Evolutionary conservation across 1,139 yeast genomes (phyloP), one percentile per base, ranked within the genome.

Genomic region (Pichia sp.): DNA sequence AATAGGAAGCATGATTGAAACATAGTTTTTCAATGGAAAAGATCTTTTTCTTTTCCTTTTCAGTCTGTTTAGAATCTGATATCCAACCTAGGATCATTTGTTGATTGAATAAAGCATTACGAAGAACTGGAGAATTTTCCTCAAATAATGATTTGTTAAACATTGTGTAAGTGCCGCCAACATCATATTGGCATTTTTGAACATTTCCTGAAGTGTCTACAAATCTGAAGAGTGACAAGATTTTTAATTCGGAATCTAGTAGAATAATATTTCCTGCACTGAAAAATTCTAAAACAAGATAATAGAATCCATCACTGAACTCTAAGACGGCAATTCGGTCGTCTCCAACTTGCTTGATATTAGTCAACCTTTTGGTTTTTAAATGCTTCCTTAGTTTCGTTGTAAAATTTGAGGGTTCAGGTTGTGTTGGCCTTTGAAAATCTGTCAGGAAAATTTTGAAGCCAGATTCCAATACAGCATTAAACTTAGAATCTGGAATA

Each of bases 201-300:
- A 87, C 95, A 19, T 52, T 52, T n/a, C 57, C 58, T 11, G 52
- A 31, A n/a, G 54, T 41, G 47, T 81, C 80, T 2, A 90, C 97
- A 41, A 85, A 75, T 70, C 97, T 80, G 68, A 87, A 92, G 41
- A 92, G 81, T 0, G 95, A 76, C 64, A 90, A 64, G 50, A 90
- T 90, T 65, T 80, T 84, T 61, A 75, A 71, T 34, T 85, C 78
- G 41, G 82, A 79, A 67, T 92, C 95, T 60, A 92, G 75, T 29
- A 93, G 74, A 34, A 93, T 74, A 57, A 93, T 81, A 66, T 93
- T 93, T 41, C 99, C 99, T 2, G 97, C 97, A 66, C 97, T 89
- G 73, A 90, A 92, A 64, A 93, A 92, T 67, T 93, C 99, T 57
- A 93, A 72, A 0, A 89, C 96, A 61, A 92, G 74, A 64, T 87